phyloP scores from a whole-genome alignment of 768 basidiomycete species.

The Suillus fuscotomentosus region DNA sequence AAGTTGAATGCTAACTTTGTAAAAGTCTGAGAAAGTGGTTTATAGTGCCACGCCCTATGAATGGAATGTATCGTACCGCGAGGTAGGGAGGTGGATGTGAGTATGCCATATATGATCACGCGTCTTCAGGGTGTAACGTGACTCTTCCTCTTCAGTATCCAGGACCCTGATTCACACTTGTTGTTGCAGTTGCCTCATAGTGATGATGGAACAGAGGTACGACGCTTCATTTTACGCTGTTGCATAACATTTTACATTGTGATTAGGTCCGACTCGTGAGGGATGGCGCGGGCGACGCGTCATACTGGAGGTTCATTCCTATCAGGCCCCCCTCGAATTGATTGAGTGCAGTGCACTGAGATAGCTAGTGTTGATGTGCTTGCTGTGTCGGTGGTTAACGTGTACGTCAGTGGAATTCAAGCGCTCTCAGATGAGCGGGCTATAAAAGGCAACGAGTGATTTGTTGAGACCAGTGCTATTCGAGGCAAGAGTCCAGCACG shows the following conservation, averaged over 20 bases:
- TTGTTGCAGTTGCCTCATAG: not conserved
- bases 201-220: not conserved
- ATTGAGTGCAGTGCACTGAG: not conserved
- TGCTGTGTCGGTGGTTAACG: not conserved
- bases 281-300: not conserved
- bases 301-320: not conserved
- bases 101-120: not conserved
- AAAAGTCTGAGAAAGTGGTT: not conserved
- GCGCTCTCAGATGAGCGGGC: not conserved
- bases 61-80: not conserved
- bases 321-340: not conserved
- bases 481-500: not conserved
- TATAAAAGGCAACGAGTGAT: not conserved
- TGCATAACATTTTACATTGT: not conserved
- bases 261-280: not conserved
- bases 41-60: not conserved
- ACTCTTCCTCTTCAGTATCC: not conserved
- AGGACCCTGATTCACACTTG: not conserved
- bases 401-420: not conserved
- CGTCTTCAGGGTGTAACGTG: not conserved
- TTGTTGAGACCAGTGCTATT: not conserved
- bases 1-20: not conserved
- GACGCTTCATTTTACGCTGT: not conserved
- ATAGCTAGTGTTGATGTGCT: not conserved
- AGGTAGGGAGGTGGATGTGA: not conserved